Base-by-base conservation (phyloP, 2,329 filamentous ascomycete species). In the Berkeleyomyces rouxiae region DNA sequence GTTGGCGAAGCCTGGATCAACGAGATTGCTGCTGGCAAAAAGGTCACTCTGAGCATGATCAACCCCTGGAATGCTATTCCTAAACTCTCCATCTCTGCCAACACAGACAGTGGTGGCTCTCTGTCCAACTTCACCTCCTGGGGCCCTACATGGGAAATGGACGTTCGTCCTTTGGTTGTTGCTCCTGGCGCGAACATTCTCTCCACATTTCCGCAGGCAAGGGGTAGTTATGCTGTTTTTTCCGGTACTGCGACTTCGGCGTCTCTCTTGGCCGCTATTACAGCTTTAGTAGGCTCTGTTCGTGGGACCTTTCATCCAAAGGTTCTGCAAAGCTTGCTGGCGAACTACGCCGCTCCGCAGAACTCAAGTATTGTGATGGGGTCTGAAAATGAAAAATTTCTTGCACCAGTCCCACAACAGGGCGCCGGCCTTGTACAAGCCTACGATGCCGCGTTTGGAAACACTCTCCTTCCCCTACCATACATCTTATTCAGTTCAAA, bases 401-500 rank as follows among this genome's bases (percentile, higher is more conserved):
- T 81, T 0, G 79, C 80, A 0, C 81, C 83, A 0, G 79, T 83
- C 10, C 71, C 78, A 2, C 83, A 86, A 68, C 81, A 84, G 67
- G 83, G 83, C 9, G 78, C 72, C 39, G 83, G 83, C 43, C 72
- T 85, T 9, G 72, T 86, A 58, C 80, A 83, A 67, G 82, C 81
- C 3, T 78, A 23, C 71, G 79, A 83, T 63, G 80, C 82, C 2
- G 79, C 82, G 4, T 76, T 79, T 66, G 73, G 78, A 13, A 80
- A 75, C 2, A 77, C 78, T 1, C 68, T 80, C 10, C 72, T 85
- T 23, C 78, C 77, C 67, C 77, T 75, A 7, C 79, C 79, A n/a
- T 80, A 78, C 69, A 71, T 86, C 11, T 77, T 80, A 2, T 84
- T 85, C 72, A 85, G 86, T 68, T 83, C 86, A 69, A 83, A 82